phyloP scores from a whole-genome alignment of 2,329 filamentous ascomycete genomes.

The Cercospora sojina region DNA sequence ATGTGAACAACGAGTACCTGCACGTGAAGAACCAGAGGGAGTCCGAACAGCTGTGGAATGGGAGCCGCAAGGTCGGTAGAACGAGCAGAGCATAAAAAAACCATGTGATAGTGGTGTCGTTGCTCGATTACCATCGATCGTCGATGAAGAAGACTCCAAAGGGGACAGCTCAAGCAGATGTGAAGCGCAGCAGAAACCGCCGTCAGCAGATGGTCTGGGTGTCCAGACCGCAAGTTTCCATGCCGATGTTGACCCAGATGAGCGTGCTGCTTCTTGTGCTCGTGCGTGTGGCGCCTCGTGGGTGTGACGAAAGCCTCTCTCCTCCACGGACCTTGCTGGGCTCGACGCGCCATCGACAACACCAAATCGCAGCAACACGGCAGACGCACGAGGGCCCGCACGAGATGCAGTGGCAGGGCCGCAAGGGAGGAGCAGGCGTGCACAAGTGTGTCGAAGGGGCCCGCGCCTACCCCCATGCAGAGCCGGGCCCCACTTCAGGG shows the following conservation, averaged over 20 bases:
- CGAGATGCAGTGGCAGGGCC: not conserved
- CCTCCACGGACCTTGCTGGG: not conserved
- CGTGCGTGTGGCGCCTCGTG: constrained; percentile 5
- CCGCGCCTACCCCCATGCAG: not conserved
- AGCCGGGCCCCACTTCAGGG: not conserved
- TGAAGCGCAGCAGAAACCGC: not conserved
- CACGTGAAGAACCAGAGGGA: not conserved
- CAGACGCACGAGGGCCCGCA: not conserved
- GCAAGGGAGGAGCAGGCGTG: not conserved
- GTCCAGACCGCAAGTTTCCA: constrained; percentile 1
- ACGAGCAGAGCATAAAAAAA: not conserved
- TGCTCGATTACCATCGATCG: not conserved
- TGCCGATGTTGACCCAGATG: constrained; percentile 4
- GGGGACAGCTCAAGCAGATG: not conserved
- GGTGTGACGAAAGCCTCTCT: not conserved
- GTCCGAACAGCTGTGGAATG: not conserved
- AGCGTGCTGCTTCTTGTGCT: not conserved
- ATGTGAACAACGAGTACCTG: not conserved
- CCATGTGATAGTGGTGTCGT: not conserved
- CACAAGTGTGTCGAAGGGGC: not conserved
- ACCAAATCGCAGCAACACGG: not conserved
- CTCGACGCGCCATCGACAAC: not conserved
- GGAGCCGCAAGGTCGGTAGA: not conserved
- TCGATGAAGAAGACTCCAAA: not conserved
- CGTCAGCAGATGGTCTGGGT: not conserved